phyloP scores from a whole-genome alignment of 2,329 filamentous ascomycete genomes.

The Drechslerella dactyloides region DNA sequence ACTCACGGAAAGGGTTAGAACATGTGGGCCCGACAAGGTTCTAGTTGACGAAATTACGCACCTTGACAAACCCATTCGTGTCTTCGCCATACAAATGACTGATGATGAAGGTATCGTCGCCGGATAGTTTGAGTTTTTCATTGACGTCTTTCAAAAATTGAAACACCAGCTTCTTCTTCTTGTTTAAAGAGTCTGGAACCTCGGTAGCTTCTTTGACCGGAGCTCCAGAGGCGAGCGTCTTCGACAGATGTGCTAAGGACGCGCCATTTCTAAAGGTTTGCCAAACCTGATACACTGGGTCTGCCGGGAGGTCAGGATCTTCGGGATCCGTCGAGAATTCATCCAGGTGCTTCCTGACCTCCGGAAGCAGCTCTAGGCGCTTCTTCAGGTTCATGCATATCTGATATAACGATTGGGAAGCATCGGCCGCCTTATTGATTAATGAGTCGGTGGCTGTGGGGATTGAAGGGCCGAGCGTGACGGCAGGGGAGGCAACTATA shows the following conservation, averaged over 20 bases:
- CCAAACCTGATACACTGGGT: constrained; percentile 92
- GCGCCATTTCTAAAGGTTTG: constrained; percentile 80
- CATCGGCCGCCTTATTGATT: constrained; percentile 95
- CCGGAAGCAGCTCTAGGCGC: constrained; percentile 80
- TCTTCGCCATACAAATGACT: constrained; percentile 90
- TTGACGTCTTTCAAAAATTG: constrained; percentile 91
- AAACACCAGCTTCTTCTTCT: constrained; percentile 83
- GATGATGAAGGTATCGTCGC: constrained; percentile 87
- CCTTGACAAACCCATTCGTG: constrained; percentile 96
- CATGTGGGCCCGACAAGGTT: neutral
- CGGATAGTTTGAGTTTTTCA: constrained; percentile 77
- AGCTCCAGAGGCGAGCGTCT: constrained; percentile 74
- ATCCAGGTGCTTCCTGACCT: constrained; percentile 67
- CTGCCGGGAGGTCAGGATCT: constrained; percentile 73
- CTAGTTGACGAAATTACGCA: constrained; percentile 56
- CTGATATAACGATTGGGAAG: constrained; percentile 89
- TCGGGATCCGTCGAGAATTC: constrained; percentile 65
- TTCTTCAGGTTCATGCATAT: constrained; percentile 86
- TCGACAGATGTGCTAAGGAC: constrained; percentile 87
- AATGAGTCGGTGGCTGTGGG: constrained; percentile 62
- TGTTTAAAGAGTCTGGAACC: constrained; percentile 67
- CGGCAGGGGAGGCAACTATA: constrained; percentile 52
- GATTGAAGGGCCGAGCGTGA: constrained; percentile 52
- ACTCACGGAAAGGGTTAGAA: neutral
- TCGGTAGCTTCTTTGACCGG: constrained; percentile 72